Percentiles rank a stretch among this genome's conserved stretches.
Evolutionary conservation across 768 basidiomycete species (phyloP).

Genomic region (Psilocybe azurescens): DNA sequence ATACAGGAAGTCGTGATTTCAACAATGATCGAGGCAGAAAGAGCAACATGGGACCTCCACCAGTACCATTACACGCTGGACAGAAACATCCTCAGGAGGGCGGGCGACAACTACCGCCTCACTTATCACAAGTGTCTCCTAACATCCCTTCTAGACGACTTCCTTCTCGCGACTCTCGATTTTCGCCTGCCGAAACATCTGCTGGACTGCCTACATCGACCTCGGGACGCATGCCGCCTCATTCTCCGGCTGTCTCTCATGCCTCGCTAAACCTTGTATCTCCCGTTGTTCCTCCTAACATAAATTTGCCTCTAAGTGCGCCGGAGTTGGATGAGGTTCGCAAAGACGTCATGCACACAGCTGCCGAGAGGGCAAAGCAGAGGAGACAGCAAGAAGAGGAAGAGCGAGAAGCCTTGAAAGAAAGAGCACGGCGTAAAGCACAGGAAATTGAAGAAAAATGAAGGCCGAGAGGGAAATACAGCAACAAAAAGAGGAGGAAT

Average conservation of each 20-base stretch:
- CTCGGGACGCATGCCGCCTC: conserved; percentile 39
- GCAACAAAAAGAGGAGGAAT: conserved; percentile 28
- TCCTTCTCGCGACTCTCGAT: conserved; percentile 49
- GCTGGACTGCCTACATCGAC: conserved; percentile 29
- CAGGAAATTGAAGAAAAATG: conserved; percentile 73
- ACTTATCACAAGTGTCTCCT: conserved; percentile 46
- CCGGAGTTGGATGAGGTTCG: conserved; percentile 67
- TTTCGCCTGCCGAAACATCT: conserved; percentile 39
- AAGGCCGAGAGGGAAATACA: conserved; percentile 49
- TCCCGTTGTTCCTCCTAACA: conserved; percentile 36
- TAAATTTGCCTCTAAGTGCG: conserved; percentile 37
- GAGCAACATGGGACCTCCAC: conserved; percentile 58
- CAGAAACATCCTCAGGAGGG: conserved; percentile 42
- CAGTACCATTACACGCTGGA: conserved; percentile 44
- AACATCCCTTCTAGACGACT: conserved; percentile 37
- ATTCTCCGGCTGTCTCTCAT: conserved; percentile 51
- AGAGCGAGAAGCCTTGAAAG: conserved; percentile 78
- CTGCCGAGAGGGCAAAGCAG: conserved; percentile 83
- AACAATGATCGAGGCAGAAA: conserved; percentile 43
- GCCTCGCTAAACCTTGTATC: conserved; percentile 40
- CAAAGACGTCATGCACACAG: conserved; percentile 81
- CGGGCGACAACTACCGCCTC: conserved; percentile 63
- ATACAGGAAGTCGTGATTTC: conserved; percentile 33
- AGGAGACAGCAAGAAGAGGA: conserved; percentile 85
- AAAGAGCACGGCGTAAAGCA: conserved; percentile 82